phyloP scores from a whole-genome alignment of 805 yeast genomes.

The Saccharomycopsis microspora region DNA sequence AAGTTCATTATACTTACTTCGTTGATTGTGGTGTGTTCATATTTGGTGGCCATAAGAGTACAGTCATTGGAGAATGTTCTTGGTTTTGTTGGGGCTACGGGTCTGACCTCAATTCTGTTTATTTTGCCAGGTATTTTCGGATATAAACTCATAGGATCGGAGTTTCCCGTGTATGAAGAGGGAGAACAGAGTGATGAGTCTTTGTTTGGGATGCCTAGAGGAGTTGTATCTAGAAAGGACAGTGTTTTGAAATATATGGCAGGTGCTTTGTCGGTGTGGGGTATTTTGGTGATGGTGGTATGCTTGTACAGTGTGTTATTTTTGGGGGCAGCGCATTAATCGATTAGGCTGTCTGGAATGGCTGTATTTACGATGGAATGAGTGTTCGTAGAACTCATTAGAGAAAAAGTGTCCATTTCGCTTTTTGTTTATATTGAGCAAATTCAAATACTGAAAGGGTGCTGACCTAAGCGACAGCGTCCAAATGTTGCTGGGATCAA shows the following conservation, averaged over 20 bases:
- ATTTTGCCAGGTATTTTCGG: conserved; percentile 75
- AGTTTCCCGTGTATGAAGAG: conserved; percentile 17
- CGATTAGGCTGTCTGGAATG: too few species aligned
- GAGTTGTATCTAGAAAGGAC: conserved; percentile 22
- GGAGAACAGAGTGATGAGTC: conserved; percentile 1
- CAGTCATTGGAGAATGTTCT: conserved; percentile 68
- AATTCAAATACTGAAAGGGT: not conserved
- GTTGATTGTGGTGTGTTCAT: conserved; percentile 39
- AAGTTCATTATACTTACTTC: conserved; percentile 31
- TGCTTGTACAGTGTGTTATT: conserved; percentile 33
- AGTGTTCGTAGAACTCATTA: not conserved
- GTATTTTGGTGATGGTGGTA: conserved; percentile 44
- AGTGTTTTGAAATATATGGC: conserved; percentile 30
- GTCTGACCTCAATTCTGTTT: conserved; percentile 70
- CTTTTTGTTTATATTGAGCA: not conserved
- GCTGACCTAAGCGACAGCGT: too few species aligned
- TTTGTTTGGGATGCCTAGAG: not conserved
- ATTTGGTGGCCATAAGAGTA: conserved; percentile 52
- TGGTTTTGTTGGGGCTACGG: conserved; percentile 73
- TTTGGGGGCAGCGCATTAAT: conserved; percentile 23
- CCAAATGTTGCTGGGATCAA: too few species aligned
- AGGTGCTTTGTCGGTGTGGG: conserved; percentile 42
- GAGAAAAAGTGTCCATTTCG: not conserved
- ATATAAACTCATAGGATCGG: conserved; percentile 47
- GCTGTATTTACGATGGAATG: too few species aligned